Evolutionary conservation across 75 land plant species (phyloP).

Genomic region (Gnetum montanum): DNA sequence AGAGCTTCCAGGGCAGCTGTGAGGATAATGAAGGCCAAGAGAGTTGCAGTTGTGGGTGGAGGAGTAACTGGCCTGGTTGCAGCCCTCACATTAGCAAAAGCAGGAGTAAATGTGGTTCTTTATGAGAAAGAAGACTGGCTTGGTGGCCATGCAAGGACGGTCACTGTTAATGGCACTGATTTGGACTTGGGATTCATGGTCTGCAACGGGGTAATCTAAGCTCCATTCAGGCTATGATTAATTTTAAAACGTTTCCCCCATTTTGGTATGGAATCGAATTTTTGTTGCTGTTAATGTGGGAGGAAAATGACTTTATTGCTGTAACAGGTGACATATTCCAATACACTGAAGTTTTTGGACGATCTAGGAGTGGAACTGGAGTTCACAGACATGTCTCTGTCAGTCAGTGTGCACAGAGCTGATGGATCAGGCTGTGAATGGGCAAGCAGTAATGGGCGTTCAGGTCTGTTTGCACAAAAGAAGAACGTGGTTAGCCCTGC

Average conservation of each 20-base stretch:
- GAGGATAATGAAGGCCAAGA: constrained; percentile 13
- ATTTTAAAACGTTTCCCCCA: constrained; percentile 3
- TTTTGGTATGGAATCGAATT: background rate
- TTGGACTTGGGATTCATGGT: constrained; percentile 96
- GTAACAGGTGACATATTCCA: constrained; percentile 99
- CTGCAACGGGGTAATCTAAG: constrained; percentile 67
- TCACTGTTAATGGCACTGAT: constrained; percentile 47
- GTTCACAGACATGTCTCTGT: constrained; percentile 89
- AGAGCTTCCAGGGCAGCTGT: no score
- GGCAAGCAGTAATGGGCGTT: constrained; percentile 79
- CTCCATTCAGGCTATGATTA: constrained; percentile 5
- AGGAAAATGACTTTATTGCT: no score
- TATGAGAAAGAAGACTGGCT: constrained; percentile 80
- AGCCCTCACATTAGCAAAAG: constrained; percentile 61
- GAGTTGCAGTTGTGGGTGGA: constrained; percentile 82
- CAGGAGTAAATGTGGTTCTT: constrained; percentile 66
- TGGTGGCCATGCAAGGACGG: constrained; percentile 91
- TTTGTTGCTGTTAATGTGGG: background rate
- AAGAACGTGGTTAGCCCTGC: constrained; percentile 55
- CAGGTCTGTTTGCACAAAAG: constrained; percentile 89
- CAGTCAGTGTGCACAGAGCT: constrained; percentile 86
- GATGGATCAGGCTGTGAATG: constrained; percentile 76
- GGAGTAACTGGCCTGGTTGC: constrained; percentile 82
- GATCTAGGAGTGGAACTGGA: constrained; percentile 83
- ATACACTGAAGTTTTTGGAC: constrained; percentile 79